Conservation (phyloP, 352 stramenopile genomes). For the Pythium brassicae region DNA sequence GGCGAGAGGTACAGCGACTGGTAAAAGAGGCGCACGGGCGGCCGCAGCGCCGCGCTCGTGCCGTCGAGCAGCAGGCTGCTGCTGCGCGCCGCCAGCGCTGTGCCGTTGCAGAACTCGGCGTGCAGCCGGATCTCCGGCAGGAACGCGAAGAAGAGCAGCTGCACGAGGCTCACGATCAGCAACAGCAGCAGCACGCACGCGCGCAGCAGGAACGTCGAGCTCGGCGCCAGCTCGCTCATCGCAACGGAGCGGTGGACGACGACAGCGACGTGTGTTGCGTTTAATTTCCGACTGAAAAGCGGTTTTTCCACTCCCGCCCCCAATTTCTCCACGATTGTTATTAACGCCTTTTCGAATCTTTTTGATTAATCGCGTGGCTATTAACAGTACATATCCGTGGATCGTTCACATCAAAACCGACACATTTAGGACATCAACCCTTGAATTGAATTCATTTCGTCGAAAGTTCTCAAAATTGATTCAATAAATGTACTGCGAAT, state of each 20-base stretch:
- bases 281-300: conserved; percentile 1
- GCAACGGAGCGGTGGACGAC: no score
- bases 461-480: no score
- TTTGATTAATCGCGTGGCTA: no score
- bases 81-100: conserved; percentile 36
- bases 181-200: conserved; percentile 69
- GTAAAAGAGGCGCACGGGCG: conserved; percentile 70
- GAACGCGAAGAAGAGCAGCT: conserved; percentile 72
- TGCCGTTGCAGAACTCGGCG: conserved; percentile 54
- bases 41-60: conserved; percentile 44
- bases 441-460: no score
- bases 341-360: no score
- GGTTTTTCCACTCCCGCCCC: no score
- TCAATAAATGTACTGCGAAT: no score
- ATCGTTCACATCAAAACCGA: no score
- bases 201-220: conserved; percentile 58
- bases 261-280: not conserved
- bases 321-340: no score
- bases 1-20: conserved; percentile 75
- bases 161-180: conserved; percentile 65
- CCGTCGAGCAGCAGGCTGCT: conserved; percentile 17
- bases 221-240: conserved; percentile 16
- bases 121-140: conserved; percentile 65
- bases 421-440: no score
- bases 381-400: no score